Percentiles rank a stretch among this genome's conserved stretches.
These are phyloP conservation scores for Pleurotus salmoneostramineus DNA, from an alignment of 768 basidiomycete species.

Conservation along the genomic window DNA sequence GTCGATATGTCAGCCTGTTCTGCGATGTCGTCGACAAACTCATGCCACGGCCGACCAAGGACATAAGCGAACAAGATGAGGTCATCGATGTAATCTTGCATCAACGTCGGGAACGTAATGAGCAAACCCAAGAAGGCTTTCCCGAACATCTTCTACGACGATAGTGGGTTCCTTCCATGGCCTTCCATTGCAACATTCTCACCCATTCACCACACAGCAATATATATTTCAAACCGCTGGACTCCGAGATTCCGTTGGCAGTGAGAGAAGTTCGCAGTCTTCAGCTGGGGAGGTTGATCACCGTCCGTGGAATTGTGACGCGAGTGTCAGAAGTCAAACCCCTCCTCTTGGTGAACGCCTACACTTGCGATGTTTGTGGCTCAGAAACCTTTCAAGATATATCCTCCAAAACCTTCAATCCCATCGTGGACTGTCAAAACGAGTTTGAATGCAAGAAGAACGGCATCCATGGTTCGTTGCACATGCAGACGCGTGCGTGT, in stretches of 20 bases:
- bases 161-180: slow-evolving; percentile 65
- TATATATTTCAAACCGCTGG: slow-evolving; percentile 88
- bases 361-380: slow-evolving; percentile 97
- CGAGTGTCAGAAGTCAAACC: slow-evolving; percentile 99
- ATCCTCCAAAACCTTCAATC: slow-evolving; percentile 84
- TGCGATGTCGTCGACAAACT: slow-evolving; percentile 87
- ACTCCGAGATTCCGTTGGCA: slow-evolving; percentile 73
- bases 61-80: slow-evolving; percentile 88
- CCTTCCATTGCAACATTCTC: slow-evolving; percentile 10
- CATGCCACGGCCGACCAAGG: slow-evolving; percentile 84
- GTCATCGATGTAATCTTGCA: slow-evolving; percentile 96
- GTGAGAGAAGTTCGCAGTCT: slow-evolving; percentile 87
- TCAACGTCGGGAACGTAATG: slow-evolving; percentile 87
- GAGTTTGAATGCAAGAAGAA: slow-evolving; percentile 83
- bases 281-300: slow-evolving; percentile 91
- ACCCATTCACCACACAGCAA: slow-evolving; percentile 49
- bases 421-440: slow-evolving; percentile 86
- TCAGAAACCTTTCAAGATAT: slow-evolving; percentile 99
- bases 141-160: slow-evolving; percentile 88
- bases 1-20: slow-evolving; percentile 89
- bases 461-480: slow-evolving; percentile 80
- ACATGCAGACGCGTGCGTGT: slow-evolving; percentile 98
- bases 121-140: slow-evolving; percentile 74
- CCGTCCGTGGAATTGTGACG: slow-evolving; percentile 95
- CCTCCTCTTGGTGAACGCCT: slow-evolving; percentile 93